These are phyloP conservation scores for Hymenoscyphus salicellus DNA, from an alignment of 2,329 filamentous ascomycete genomes.

Conservation along the genomic window DNA sequence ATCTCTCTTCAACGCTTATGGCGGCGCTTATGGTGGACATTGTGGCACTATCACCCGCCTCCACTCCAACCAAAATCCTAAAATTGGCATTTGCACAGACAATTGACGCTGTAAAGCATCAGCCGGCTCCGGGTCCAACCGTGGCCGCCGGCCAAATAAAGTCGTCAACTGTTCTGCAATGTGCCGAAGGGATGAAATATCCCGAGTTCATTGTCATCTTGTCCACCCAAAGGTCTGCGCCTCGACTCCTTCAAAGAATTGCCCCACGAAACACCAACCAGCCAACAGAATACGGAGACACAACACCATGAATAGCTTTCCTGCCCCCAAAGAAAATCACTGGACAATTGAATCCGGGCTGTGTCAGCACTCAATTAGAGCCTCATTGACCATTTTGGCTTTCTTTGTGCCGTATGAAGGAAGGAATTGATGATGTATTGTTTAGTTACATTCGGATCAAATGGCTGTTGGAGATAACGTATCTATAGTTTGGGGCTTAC, in stretches of 20 bases:
- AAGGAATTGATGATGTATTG: neutral
- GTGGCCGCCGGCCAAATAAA: neutral
- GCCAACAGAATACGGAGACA: neutral
- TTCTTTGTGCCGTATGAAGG: neutral
- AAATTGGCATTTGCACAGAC: neutral
- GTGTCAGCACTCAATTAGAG: conserved; percentile 9
- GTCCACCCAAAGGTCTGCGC: neutral
- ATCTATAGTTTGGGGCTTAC: neutral
- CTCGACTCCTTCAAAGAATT: neutral
- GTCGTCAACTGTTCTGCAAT: neutral
- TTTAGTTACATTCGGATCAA: neutral
- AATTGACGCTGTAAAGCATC: neutral
- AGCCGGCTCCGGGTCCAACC: neutral
- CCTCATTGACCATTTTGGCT: conserved; percentile 1
- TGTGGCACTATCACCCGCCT: neutral
- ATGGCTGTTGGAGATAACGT: neutral
- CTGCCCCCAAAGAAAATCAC: neutral
- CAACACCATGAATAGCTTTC: neutral
- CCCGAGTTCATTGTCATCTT: neutral
- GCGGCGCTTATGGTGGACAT: neutral
- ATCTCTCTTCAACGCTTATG: neutral
- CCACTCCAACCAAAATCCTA: neutral
- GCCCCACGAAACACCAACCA: neutral
- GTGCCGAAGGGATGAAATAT: neutral
- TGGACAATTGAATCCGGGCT: neutral